phyloP scores from a whole-genome alignment of 2,329 filamentous ascomycete species.

The Aureobasidium sp. region DNA sequence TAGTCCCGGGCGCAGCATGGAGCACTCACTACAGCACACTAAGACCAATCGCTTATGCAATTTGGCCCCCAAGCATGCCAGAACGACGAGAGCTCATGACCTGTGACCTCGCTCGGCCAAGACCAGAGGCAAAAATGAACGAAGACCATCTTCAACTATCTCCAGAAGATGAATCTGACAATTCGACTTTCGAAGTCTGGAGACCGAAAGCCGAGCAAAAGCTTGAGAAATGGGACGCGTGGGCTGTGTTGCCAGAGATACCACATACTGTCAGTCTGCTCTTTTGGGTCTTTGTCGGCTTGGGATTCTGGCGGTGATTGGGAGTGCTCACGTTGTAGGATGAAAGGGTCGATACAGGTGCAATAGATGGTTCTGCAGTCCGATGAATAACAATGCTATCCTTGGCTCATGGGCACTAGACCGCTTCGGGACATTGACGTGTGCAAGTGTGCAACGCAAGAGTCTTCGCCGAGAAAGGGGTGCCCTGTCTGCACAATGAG shows the following conservation, averaged over 20 bases:
- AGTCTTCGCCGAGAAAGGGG: no score
- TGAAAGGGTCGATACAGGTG: background rate
- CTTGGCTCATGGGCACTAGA: no score
- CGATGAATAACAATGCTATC: no score
- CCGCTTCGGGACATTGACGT: no score
- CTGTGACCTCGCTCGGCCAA: conserved; percentile 48
- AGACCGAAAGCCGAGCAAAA: conserved; percentile 9
- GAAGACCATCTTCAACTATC: background rate
- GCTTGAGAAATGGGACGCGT: conserved; percentile 10
- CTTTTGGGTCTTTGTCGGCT: background rate
- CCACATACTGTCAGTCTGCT: background rate
- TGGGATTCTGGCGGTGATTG: background rate
- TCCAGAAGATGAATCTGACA: background rate
- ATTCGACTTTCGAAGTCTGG: conserved; percentile 3
- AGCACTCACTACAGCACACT: conserved; percentile 8
- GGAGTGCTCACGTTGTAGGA: background rate
- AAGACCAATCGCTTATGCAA: conserved; percentile 52
- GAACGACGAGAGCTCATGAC: conserved; percentile 51
- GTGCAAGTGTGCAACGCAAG: no score
- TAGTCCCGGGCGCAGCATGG: conserved; percentile 58
- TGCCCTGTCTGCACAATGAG: no score
- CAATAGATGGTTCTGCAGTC: no score
- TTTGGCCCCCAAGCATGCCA: conserved; percentile 53
- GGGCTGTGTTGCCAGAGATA: conserved; percentile 7
- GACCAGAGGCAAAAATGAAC: background rate